A percentile compares a stretch with the other conserved stretches of the same genome.
Conservation (phyloP, 2,329 filamentous ascomycete species). For the Zasmidium citrigriseum region DNA sequence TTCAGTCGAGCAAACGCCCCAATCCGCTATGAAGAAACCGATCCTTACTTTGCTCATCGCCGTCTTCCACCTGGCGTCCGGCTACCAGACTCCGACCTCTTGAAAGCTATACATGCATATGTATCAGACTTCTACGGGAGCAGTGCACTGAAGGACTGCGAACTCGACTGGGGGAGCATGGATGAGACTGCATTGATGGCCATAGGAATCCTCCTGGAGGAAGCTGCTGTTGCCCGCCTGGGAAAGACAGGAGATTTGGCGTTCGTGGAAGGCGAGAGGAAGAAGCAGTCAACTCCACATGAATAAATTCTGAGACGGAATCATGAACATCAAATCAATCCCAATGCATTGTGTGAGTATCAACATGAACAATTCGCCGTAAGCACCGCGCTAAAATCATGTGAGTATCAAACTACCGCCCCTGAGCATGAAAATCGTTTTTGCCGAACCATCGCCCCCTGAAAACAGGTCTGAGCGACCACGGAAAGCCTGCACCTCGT, state of each 20-base stretch:
- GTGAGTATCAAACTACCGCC: background rate
- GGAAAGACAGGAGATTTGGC: constrained; percentile 69
- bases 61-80: constrained; percentile 49
- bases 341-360: background rate
- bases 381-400: constrained; percentile 1
- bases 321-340: background rate
- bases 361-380: background rate
- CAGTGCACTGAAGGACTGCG: constrained; percentile 18
- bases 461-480: constrained; percentile 13
- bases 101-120: constrained; percentile 70
- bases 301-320: background rate
- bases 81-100: constrained; percentile 68
- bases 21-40: constrained; percentile 67
- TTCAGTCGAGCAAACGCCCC: constrained; percentile 68
- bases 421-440: constrained; percentile 1
- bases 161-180: constrained; percentile 60
- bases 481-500: constrained; percentile 14
- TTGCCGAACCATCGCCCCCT: constrained; percentile 14
- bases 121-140: constrained; percentile 65
- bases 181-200: constrained; percentile 78
- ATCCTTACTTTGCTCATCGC: constrained; percentile 69
- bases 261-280: constrained; percentile 58
- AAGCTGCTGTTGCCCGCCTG: constrained; percentile 62
- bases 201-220: constrained; percentile 73
- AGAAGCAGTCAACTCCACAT: no score